Evolutionary conservation across 148 eudicot genomes (phyloP).

Genomic region (Rhododendron griersonianum): DNA sequence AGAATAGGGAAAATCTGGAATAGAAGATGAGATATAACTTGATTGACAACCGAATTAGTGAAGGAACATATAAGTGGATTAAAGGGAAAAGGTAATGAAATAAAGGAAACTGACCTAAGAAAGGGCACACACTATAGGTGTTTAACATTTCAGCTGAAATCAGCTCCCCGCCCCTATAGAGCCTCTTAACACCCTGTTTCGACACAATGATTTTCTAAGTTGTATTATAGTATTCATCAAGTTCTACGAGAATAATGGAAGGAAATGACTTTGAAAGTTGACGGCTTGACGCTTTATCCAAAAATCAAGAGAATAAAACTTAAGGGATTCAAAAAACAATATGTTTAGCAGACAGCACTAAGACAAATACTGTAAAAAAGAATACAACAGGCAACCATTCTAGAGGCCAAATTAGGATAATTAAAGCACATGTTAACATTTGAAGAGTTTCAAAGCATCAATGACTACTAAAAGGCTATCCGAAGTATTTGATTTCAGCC

Average conservation of each 20-base stretch:
- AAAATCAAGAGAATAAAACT: slow-evolving; percentile 30
- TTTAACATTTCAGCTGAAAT: slow-evolving; percentile 73
- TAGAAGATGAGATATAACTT: slow-evolving; percentile 9
- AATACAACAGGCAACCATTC: slow-evolving; percentile 5
- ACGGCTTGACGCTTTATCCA: slow-evolving; percentile 29
- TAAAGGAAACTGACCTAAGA: slow-evolving; percentile 73
- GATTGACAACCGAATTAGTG: slow-evolving; percentile 22
- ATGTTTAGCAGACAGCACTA: neutral
- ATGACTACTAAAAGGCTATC: neutral
- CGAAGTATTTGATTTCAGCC: neutral
- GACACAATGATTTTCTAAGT: slow-evolving; percentile 80
- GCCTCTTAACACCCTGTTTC: slow-evolving; percentile 89
- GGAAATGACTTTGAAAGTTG: slow-evolving; percentile 30
- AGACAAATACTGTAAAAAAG: neutral
- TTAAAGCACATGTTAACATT: neutral
- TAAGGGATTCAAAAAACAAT: slow-evolving; percentile 19
- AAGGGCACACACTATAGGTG: slow-evolving; percentile 62
- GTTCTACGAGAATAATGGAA: slow-evolving; percentile 43
- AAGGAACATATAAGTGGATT: slow-evolving; percentile 39
- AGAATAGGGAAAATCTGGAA: slow-evolving; percentile 3
- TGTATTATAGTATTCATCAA: slow-evolving; percentile 10
- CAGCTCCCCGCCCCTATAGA: slow-evolving; percentile 82
- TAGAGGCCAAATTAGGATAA: neutral
- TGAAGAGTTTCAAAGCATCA: neutral
- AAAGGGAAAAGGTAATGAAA: slow-evolving; percentile 34